These are phyloP conservation scores for Geotrichum phurueaensis DNA, from an alignment of 1,139 yeast genomes.

Conservation along the genomic window DNA sequence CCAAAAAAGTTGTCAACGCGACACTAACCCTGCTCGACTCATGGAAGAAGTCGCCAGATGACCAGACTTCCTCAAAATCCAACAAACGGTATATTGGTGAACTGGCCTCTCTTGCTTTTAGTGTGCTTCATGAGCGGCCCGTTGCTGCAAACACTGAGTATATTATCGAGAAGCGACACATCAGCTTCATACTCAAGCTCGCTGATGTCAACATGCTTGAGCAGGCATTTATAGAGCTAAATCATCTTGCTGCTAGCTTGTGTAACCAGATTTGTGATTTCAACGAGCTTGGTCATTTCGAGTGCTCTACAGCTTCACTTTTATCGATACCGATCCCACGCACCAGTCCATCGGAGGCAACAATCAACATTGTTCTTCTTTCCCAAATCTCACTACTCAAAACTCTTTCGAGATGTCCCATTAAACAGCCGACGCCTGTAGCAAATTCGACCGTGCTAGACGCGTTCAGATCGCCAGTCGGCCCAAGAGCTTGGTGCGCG, in stretches of 20 bases:
- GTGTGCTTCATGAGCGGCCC: constrained; percentile 14
- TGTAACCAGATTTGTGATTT: not conserved
- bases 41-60: constrained; percentile 9
- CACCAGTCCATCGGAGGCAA: constrained; percentile 1
- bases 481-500: constrained; percentile 20
- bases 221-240: constrained; percentile 20
- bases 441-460: constrained; percentile 15
- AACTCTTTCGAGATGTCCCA: constrained; percentile 17
- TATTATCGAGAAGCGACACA: constrained; percentile 22
- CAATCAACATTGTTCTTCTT: constrained; percentile 19
- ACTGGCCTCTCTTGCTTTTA: constrained; percentile 18
- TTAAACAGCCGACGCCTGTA: constrained; percentile 17
- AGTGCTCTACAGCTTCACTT: not conserved
- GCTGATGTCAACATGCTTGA: constrained; percentile 21
- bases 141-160: not conserved
- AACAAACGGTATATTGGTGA: constrained; percentile 19
- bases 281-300: not conserved
- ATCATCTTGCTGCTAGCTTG: not conserved
- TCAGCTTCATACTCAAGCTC: constrained; percentile 22
- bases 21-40: constrained; percentile 16
- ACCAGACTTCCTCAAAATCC: not conserved
- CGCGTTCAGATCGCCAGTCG: constrained; percentile 9
- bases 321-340: not conserved
- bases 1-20: constrained; percentile 15
- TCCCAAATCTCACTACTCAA: constrained; percentile 21